phyloP scores from a whole-genome alignment of 2,329 filamentous ascomycete genomes.

The Curvularia spicifera region DNA sequence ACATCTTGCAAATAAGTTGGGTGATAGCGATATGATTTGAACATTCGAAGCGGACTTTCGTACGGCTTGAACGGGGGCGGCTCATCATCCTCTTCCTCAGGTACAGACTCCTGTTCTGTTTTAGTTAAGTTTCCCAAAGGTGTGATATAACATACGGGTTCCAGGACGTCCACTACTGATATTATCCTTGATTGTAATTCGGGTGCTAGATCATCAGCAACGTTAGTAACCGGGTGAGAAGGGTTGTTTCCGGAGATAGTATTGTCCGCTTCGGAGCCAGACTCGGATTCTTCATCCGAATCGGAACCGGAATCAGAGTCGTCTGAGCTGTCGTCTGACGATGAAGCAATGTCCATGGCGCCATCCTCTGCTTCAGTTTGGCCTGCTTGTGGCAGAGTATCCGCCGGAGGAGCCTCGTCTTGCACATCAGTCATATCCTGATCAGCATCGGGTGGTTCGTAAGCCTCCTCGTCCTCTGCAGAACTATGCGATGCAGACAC shows the following conservation, averaged over 20 bases:
- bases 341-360: constrained; percentile 46
- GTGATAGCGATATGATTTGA: constrained; percentile 90
- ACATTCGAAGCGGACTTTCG: constrained; percentile 79
- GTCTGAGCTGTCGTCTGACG: constrained; percentile 34
- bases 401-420: neutral
- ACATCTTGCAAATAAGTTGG: constrained; percentile 74
- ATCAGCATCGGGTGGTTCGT: constrained; percentile 43
- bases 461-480: constrained; percentile 39
- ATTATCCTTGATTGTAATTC: constrained; percentile 44
- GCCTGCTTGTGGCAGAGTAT: constrained; percentile 2
- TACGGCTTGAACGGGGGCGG: constrained; percentile 66
- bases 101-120: constrained; percentile 19
- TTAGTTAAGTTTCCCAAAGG: constrained; percentile 22
- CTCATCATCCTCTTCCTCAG: constrained; percentile 22
- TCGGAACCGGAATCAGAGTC: constrained; percentile 27
- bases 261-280: constrained; percentile 20
- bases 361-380: constrained; percentile 36
- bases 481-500: constrained; percentile 22
- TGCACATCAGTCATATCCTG: constrained; percentile 24
- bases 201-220: constrained; percentile 50
- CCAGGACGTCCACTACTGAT: constrained; percentile 12
- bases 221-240: constrained; percentile 21
- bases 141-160: constrained; percentile 32
- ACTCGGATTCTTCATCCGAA: constrained; percentile 28
- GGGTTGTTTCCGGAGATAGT: constrained; percentile 20